Evolutionary conservation across 2,329 filamentous ascomycete genomes (phyloP).

Genomic region (Claviceps pusilla): DNA sequence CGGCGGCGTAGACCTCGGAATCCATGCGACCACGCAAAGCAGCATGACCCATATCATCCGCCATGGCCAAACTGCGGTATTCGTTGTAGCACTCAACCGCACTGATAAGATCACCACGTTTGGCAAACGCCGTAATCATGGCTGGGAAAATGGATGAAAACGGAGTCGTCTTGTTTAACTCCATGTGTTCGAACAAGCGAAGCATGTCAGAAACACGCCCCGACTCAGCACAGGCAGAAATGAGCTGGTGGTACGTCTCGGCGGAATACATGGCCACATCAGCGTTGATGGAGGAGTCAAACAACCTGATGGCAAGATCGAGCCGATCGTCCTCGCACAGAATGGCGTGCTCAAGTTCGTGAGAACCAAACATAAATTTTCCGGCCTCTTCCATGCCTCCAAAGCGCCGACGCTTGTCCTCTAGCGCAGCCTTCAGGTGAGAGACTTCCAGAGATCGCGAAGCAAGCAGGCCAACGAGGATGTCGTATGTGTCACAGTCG

Average conservation of each 20-base stretch:
- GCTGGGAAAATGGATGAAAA: conserved; percentile 71
- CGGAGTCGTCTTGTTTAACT: conserved; percentile 56
- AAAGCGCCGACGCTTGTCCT: conserved; percentile 71
- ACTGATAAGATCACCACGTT: conserved; percentile 64
- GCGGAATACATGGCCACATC: conserved; percentile 55
- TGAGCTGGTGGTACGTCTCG: conserved; percentile 71
- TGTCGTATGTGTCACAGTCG: conserved; percentile 74
- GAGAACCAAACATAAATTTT: conserved; percentile 78
- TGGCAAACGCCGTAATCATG: conserved; percentile 91
- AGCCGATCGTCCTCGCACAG: conserved; percentile 77
- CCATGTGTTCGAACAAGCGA: conserved; percentile 82
- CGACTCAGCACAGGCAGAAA: conserved; percentile 71
- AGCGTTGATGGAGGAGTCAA: conserved; percentile 56
- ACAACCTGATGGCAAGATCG: conserved; percentile 70
- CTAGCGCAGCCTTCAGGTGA: conserved; percentile 54
- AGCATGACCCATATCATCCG: conserved; percentile 59
- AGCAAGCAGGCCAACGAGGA: conserved; percentile 69
- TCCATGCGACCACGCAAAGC: conserved; percentile 60
- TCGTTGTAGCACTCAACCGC: conserved; percentile 93
- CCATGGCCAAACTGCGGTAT: conserved; percentile 78
- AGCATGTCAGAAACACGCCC: conserved; percentile 81
- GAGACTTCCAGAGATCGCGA: conserved; percentile 66
- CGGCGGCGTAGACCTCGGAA: conserved; percentile 72
- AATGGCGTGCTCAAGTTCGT: conserved; percentile 75
- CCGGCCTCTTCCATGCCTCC: conserved; percentile 72